Evolutionary conservation across 192 early-diverging fungal genomes (phyloP).

Genomic region (Chytriomyces sp.): DNA sequence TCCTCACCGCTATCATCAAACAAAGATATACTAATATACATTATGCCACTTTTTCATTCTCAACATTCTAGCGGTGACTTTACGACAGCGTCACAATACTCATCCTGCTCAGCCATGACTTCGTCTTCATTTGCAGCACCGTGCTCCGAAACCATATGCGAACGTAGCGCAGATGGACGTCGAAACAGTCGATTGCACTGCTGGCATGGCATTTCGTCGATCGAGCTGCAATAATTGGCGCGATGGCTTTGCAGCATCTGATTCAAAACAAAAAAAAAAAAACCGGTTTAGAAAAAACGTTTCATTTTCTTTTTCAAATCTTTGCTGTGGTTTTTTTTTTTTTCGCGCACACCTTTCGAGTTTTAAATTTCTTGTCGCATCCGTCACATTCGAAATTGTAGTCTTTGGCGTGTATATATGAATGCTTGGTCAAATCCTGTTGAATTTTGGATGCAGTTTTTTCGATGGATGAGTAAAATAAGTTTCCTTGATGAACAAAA

Average conservation of each 20-base stretch:
- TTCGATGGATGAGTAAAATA: background rate
- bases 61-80: no score
- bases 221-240: no score
- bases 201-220: background rate
- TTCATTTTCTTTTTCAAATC: no score
- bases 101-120: no score
- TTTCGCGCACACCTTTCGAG: constrained; percentile 12
- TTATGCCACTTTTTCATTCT: background rate
- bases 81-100: no score
- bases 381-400: background rate
- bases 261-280: no score
- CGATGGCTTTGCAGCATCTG: no score
- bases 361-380: constrained; percentile 27
- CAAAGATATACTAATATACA: background rate
- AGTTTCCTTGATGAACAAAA: background rate
- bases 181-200: background rate
- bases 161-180: background rate
- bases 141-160: background rate
- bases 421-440: constrained; percentile 29
- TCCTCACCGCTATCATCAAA: no score
- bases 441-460: background rate
- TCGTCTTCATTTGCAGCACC: background rate
- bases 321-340: no score
- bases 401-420: constrained; percentile 24
- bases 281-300: no score